These are phyloP conservation scores for Alternaria gaisen DNA, from an alignment of 2,329 filamentous ascomycete genomes.

Conservation along the genomic window DNA sequence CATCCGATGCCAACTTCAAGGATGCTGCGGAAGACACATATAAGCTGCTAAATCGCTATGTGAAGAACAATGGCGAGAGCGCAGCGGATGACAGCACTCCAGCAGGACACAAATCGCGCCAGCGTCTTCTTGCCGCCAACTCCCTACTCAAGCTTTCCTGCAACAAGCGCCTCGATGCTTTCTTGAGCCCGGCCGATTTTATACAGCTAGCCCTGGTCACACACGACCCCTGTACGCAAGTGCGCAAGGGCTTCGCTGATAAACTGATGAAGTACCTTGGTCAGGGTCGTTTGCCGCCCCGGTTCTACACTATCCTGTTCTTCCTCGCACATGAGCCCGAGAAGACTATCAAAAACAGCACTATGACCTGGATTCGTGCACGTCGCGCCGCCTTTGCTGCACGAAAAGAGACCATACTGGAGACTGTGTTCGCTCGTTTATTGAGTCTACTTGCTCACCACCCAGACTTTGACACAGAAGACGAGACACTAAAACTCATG, in stretches of 20 bases:
- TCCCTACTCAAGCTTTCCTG: conserved; percentile 83
- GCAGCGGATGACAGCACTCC: conserved; percentile 78
- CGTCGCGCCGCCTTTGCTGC: conserved; percentile 72
- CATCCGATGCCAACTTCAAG: conserved; percentile 54
- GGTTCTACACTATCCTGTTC: conserved; percentile 92
- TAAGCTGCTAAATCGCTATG: conserved; percentile 78
- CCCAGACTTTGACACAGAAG: conserved; percentile 75
- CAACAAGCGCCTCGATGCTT: conserved; percentile 76
- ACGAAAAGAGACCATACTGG: conserved; percentile 69
- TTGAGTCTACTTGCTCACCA: conserved; percentile 92
- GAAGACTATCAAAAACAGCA: conserved; percentile 73
- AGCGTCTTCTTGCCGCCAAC: conserved; percentile 83
- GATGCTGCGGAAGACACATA: conserved; percentile 73
- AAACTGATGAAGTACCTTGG: conserved; percentile 92
- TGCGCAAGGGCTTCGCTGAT: conserved; percentile 80
- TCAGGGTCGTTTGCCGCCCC: conserved; percentile 70
- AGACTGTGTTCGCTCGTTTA: conserved; percentile 81
- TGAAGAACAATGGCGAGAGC: conserved; percentile 80
- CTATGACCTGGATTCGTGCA: conserved; percentile 89
- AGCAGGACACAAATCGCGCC: conserved; percentile 77
- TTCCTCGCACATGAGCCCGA: conserved; percentile 90
- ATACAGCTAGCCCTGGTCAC: conserved; percentile 81
- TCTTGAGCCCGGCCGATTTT: conserved; percentile 78
- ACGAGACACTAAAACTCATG: conserved; percentile 79
- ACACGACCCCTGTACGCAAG: conserved; percentile 77